Evolutionary conservation across 169 alveolate genomes (phyloP).

Genomic region (Fabrea salina): DNA sequence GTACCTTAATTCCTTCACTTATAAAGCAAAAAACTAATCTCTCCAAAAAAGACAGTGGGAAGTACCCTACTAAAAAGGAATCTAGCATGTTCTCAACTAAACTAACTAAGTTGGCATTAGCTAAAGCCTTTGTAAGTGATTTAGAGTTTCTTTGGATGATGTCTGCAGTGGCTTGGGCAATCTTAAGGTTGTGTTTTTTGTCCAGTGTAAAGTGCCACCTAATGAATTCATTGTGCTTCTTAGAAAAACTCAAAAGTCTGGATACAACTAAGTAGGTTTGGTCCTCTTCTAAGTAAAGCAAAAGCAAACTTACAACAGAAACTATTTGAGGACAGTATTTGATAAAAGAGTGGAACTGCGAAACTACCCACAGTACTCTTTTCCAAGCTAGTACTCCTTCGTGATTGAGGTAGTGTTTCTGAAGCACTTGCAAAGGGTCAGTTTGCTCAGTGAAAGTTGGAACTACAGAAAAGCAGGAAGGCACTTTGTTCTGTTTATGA

Average conservation of each 20-base stretch:
- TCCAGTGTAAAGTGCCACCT: constrained; percentile 7
- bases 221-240: not conserved
- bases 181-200: not conserved
- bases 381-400: no score
- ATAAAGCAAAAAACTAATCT: not conserved
- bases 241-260: not conserved
- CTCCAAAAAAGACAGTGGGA: not conserved
- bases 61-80: not conserved
- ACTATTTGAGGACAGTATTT: no score
- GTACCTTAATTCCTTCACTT: not conserved
- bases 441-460: no score
- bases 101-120: not conserved
- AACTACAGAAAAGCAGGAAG: no score
- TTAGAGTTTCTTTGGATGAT: not conserved
- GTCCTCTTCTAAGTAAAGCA: not conserved
- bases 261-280: not conserved
- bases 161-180: not conserved
- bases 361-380: no score
- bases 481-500: no score
- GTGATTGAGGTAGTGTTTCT: no score
- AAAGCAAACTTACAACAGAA: no score
- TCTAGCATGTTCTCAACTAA: not conserved
- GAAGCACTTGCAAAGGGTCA: no score
- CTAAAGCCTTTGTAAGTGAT: not conserved
- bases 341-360: no score